Conservation (phyloP, 129 eudicot genomes). For the Chrysanthemum makinoi region DNA sequence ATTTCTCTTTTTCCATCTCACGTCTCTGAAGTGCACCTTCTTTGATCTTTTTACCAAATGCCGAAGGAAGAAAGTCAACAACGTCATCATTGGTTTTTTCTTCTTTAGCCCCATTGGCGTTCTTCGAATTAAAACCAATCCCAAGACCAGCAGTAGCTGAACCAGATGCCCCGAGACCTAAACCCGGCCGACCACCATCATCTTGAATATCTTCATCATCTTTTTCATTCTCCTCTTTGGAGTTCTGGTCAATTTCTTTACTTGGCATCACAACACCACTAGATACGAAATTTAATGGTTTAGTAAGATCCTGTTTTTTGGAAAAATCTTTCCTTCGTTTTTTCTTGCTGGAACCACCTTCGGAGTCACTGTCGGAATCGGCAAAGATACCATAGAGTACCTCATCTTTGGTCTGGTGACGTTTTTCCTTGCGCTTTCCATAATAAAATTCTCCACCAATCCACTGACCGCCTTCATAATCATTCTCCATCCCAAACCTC, state of each 20-base stretch:
- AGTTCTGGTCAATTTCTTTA: constrained; percentile 53
- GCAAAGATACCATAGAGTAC: constrained; percentile 82
- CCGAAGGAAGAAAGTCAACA: constrained; percentile 53
- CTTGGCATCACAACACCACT: constrained; percentile 62
- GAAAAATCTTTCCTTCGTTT: constrained; percentile 55
- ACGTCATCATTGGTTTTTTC: constrained; percentile 27
- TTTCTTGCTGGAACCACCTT: constrained; percentile 41
- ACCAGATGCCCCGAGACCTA: constrained; percentile 40
- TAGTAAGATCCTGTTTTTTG: constrained; percentile 54
- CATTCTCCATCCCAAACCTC: constrained; percentile 84
- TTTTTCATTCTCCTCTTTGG: constrained; percentile 36
- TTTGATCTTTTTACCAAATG: constrained; percentile 65
- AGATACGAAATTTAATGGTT: constrained; percentile 68
- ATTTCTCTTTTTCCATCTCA: constrained; percentile 56
- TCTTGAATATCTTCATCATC: constrained; percentile 30
- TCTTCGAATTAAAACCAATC: constrained; percentile 31
- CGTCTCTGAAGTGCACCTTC: constrained; percentile 69
- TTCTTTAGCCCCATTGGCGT: constrained; percentile 10
- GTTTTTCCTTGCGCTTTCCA: constrained; percentile 60
- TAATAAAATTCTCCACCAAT: constrained; percentile 75
- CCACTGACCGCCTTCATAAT: constrained; percentile 79
- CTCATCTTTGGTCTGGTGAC: constrained; percentile 66
- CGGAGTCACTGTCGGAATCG: constrained; percentile 54
- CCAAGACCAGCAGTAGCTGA: constrained; percentile 31
- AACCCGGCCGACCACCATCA: constrained; percentile 27